phyloP scores from a whole-genome alignment of 2,329 filamentous ascomycete genomes.

The Thielaviopsis populi region DNA sequence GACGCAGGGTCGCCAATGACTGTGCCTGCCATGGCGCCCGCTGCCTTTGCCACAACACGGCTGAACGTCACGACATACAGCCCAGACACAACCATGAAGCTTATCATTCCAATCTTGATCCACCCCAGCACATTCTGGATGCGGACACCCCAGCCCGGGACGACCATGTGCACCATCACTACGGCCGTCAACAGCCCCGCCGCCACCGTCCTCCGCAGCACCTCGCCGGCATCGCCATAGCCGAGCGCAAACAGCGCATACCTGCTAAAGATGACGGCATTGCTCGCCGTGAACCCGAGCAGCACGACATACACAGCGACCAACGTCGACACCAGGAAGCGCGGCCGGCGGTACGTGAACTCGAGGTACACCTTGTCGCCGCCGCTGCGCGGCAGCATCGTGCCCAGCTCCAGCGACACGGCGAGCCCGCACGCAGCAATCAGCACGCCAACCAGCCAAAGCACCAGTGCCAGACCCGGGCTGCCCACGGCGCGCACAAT shows the following conservation, averaged over 20 bases:
- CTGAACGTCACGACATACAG: slow-evolving; percentile 40
- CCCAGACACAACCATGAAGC: slow-evolving; percentile 47
- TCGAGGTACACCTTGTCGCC: slow-evolving; percentile 59
- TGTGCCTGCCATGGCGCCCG: background rate
- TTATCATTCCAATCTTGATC: slow-evolving; percentile 45
- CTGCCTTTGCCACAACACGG: background rate
- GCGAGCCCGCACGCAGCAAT: slow-evolving; percentile 46
- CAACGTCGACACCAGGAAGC: slow-evolving; percentile 48
- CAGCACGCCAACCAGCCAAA: slow-evolving; percentile 49
- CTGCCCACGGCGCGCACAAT: slow-evolving; percentile 54
- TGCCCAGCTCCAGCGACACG: slow-evolving; percentile 52
- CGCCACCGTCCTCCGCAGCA: slow-evolving; percentile 40
- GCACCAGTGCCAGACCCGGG: slow-evolving; percentile 42
- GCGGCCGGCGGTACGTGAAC: slow-evolving; percentile 48
- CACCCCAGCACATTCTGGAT: slow-evolving; percentile 49
- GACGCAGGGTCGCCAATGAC: slow-evolving; percentile 6
- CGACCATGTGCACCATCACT: slow-evolving; percentile 44
- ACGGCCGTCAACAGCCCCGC: slow-evolving; percentile 40
- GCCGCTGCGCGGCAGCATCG: slow-evolving; percentile 54
- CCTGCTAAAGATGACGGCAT: slow-evolving; percentile 54
- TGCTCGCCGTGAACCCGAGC: slow-evolving; percentile 52
- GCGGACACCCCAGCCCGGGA: slow-evolving; percentile 39
- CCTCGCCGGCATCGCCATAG: slow-evolving; percentile 27
- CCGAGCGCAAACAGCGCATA: slow-evolving; percentile 47
- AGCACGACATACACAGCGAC: slow-evolving; percentile 49